Evolutionary conservation across 306 rosid species (phyloP), one percentile per base, ranked within the genome.

Genomic region (Fragaria nilgerrensis): DNA sequence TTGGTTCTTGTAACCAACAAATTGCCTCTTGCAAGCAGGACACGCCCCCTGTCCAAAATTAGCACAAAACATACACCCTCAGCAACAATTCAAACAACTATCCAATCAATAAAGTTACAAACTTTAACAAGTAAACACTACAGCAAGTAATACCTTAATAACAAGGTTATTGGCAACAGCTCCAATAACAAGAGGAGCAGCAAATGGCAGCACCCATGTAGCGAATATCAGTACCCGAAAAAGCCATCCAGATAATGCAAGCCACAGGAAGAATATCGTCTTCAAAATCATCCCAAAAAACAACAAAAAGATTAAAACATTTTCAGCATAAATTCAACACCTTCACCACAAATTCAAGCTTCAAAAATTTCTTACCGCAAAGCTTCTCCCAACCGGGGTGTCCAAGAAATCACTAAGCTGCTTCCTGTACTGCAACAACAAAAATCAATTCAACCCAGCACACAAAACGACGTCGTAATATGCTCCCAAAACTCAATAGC

Each of bases 191-290:
- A 95, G 89, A 69, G 99, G 99, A 74, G 93, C 99, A 13, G 99
- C 97, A 80, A 95, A 89, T 6, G 99, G 99, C 73, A 95, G 90
- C 20, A 95, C 86, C 97, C 99, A 95, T 5, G 88, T 84, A 10
- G 89, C 97, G 47, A 90, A 58, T 67, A 95, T 85, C 77, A 95
- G 80, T 68, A 86, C 3, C 77, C 97, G 97, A 44, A 95, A 95
- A 36, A 92, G 96, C 97, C 99, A 95, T 70, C 99, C 99, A 74
- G 99, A 95, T 29, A 95, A 81, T 32, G 97, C 97, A 76, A 95
- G 88, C 99, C 97, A 95, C 77, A 95, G 83, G 87, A 95, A 92
- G 90, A 95, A 91, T 70, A 92, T 68, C 19, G 99, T 95, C 99
- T 95, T 79, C 81, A 79, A 80, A 82, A 74, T 27, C n/a, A 58